Percentiles rank a stretch among this genome's conserved stretches.
phyloP scores from a whole-genome alignment of 2,329 filamentous ascomycete species.

The Sporothrix dimorphospora region DNA sequence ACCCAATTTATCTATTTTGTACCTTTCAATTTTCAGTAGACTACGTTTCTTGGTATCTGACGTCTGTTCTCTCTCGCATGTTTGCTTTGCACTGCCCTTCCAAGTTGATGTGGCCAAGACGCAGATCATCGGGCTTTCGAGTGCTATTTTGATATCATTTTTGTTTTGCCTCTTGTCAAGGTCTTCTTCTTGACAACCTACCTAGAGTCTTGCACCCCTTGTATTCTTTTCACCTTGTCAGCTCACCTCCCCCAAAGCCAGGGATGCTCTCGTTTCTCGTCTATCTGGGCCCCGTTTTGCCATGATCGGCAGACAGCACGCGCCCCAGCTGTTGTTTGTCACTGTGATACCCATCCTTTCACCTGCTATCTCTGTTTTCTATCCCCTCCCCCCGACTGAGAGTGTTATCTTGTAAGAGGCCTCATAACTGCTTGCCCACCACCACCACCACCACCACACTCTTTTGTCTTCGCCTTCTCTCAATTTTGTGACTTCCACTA shows the following conservation, averaged over 20 bases:
- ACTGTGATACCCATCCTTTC: conserved; percentile 12
- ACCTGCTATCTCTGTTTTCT: background rate
- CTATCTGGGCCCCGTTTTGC: background rate
- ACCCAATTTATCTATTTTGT: background rate
- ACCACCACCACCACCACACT: background rate
- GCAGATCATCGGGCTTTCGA: background rate
- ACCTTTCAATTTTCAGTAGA: background rate
- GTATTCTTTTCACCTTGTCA: background rate
- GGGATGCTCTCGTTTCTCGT: conserved; percentile 5
- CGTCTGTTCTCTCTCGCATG: background rate
- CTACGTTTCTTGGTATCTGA: background rate
- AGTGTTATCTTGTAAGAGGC: background rate
- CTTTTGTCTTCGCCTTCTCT: background rate
- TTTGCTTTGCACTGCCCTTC: background rate
- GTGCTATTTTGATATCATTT: background rate
- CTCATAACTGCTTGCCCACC: background rate
- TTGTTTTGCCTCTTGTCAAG: background rate
- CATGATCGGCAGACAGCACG: background rate
- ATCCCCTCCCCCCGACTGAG: background rate
- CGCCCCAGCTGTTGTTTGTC: background rate
- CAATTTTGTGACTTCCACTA: background rate
- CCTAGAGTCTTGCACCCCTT: background rate
- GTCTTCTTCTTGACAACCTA: background rate
- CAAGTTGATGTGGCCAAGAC: background rate
- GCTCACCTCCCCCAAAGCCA: conserved; percentile 5